A percentile compares a stretch with the other conserved stretches of the same genome.
Evolutionary conservation across 495 filamentous ascomycete genomes (phyloP).

Genomic region (Amphirosellinia nigrospora): DNA sequence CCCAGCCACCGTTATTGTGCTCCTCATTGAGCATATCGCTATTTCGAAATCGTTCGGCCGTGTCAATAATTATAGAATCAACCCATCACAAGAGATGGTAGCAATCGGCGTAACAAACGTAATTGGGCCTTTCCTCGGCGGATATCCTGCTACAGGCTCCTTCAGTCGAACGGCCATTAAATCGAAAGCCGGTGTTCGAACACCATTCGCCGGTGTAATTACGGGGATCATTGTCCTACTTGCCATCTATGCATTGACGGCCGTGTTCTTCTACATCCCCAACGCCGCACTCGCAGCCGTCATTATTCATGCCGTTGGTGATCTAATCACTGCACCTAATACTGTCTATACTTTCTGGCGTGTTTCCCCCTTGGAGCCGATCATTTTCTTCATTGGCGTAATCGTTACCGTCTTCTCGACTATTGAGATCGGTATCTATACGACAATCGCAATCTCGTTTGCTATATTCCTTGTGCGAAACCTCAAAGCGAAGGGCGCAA

Average conservation of each 20-base stretch:
- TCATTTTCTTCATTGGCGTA: conserved; percentile 95
- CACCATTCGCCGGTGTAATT: conserved; percentile 89
- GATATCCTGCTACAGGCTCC: conserved; percentile 92
- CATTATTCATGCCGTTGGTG: conserved; percentile 97
- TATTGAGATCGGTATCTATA: conserved; percentile 94
- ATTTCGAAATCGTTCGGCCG: conserved; percentile 98
- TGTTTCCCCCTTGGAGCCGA: conserved; percentile 84
- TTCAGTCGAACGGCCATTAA: conserved; percentile 98
- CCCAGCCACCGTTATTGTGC: conserved; percentile 85
- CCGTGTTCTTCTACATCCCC: conserved; percentile 95
- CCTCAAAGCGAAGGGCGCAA: conserved; percentile 82
- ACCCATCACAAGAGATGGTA: conserved; percentile 95
- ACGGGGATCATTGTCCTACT: conserved; percentile 87
- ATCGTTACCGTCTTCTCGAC: conserved; percentile 85
- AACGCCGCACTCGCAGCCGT: conserved; percentile 84
- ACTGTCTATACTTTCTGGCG: conserved; percentile 96
- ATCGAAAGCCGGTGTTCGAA: conserved; percentile 94
- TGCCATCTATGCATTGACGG: conserved; percentile 91
- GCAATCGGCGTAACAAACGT: conserved; percentile 94
- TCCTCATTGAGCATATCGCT: conserved; percentile 95
- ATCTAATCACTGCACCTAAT: conserved; percentile 92
- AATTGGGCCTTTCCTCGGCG: conserved; percentile 91
- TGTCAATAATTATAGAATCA: conserved; percentile 97
- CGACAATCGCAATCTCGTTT: conserved; percentile 74
- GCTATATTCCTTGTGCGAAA: conserved; percentile 86